These are phyloP conservation scores for Friedmanniomyces endolithicus DNA, from an alignment of 495 filamentous ascomycete species.

Conservation along the genomic window DNA sequence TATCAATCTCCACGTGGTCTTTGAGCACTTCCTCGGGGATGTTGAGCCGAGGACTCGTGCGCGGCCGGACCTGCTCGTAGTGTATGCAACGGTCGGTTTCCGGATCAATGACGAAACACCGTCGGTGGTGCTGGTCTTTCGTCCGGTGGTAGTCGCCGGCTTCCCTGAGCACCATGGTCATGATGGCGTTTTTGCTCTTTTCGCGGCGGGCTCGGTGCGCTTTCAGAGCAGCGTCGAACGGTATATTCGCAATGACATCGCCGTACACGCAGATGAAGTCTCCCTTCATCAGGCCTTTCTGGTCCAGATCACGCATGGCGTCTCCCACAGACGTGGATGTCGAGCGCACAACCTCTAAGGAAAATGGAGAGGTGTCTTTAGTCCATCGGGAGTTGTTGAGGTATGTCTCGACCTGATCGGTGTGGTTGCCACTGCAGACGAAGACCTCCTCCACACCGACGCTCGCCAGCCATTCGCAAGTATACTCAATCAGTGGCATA, in stretches of 20 bases:
- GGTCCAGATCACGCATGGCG: conserved; percentile 88
- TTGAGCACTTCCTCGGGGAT: conserved; percentile 64
- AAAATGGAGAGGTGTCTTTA: conserved; percentile 65
- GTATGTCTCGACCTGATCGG: conserved; percentile 77
- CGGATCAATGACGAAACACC: conserved; percentile 78
- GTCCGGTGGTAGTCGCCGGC: conserved; percentile 63
- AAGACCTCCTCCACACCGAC: conserved; percentile 85
- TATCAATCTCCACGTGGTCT: conserved; percentile 53
- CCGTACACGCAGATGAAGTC: conserved; percentile 91
- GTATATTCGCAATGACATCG: conserved; percentile 84
- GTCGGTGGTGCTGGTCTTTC: conserved; percentile 57
- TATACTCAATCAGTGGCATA: conserved; percentile 91
- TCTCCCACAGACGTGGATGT: conserved; percentile 82
- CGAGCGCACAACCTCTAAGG: conserved; percentile 74
- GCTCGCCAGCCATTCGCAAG: conserved; percentile 88
- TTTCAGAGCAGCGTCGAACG: conserved; percentile 64
- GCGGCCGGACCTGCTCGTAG: conserved; percentile 59
- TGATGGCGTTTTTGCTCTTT: conserved; percentile 86
- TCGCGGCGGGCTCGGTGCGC: conserved; percentile 69
- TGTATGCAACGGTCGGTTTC: conserved; percentile 72
- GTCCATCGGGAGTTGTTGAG: conserved; percentile 62
- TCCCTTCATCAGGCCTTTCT: conserved; percentile 67
- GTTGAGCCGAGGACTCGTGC: conserved; percentile 31
- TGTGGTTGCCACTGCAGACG: conserved; percentile 81
- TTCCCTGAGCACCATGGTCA: conserved; percentile 88